A percentile compares a stretch with the other conserved stretches of the same genome.
phyloP scores from a whole-genome alignment of 495 filamentous ascomycete species.

The Hapsidospora chrysogenum region DNA sequence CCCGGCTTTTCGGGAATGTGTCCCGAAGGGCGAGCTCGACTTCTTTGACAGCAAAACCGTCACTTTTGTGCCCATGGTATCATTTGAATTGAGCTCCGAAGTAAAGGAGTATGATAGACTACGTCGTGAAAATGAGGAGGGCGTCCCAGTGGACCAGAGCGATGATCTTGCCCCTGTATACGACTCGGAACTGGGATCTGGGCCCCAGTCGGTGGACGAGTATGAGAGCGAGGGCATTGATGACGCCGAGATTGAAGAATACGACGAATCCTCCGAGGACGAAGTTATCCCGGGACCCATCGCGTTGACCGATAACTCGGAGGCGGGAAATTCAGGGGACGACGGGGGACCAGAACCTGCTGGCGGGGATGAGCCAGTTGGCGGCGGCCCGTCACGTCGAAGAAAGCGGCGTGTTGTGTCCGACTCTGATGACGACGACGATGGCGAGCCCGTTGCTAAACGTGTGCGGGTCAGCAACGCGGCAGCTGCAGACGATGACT shows the following conservation, averaged over 20 bases:
- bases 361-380: background rate
- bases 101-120: background rate
- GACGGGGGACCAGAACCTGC: background rate
- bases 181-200: background rate
- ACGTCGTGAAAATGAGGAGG: background rate
- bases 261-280: background rate
- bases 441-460: background rate
- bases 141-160: background rate
- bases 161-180: background rate
- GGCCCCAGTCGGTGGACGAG: background rate
- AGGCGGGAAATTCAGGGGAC: background rate
- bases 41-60: background rate
- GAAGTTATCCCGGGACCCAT: background rate
- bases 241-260: background rate
- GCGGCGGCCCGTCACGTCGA: background rate
- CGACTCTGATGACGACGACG: slow-evolving; percentile 1
- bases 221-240: slow-evolving; percentile 3
- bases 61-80: background rate
- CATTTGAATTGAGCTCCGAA: background rate
- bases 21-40: too few relatives aligned
- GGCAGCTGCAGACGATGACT: background rate
- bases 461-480: background rate
- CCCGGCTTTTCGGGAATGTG: background rate
- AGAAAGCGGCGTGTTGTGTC: background rate
- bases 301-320: background rate